phyloP scores from a whole-genome alignment of 2,329 filamentous ascomycete species.

The Rutstroemia sydowiana region DNA sequence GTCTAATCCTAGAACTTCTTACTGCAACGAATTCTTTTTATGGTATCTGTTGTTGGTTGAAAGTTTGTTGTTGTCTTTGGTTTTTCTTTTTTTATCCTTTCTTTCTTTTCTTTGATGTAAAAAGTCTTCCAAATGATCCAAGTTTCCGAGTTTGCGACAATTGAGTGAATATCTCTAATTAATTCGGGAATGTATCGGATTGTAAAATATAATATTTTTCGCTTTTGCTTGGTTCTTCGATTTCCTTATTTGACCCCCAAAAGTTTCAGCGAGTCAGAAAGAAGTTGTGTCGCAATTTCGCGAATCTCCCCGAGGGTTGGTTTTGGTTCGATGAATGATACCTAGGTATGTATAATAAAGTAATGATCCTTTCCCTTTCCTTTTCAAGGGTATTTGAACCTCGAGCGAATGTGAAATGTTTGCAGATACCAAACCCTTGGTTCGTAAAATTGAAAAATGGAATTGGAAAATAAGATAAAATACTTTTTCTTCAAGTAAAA shows the following conservation, averaged over 20 bases:
- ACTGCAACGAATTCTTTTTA: neutral
- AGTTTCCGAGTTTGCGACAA: slow-evolving; percentile 3
- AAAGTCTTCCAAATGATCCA: too few relatives aligned
- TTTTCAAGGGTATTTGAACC: neutral
- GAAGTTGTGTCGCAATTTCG: slow-evolving; percentile 7
- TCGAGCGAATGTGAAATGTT: neutral
- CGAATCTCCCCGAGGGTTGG: slow-evolving; percentile 7
- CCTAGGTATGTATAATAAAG: neutral
- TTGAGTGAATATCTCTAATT: too few relatives aligned
- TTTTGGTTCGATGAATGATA: neutral
- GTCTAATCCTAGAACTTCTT: neutral
- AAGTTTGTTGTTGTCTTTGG: neutral
- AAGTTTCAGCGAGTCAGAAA: slow-evolving; percentile 5
- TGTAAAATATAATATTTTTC: neutral
- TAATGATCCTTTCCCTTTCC: too few relatives aligned
- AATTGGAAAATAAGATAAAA: neutral
- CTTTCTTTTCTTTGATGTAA: neutral
- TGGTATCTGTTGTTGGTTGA: neutral
- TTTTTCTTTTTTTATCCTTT: too few relatives aligned
- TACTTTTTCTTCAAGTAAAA: slow-evolving; percentile 8
- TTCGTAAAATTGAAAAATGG: neutral
- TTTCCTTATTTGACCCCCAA: neutral
- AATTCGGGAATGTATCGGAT: too few relatives aligned
- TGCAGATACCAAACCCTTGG: slow-evolving; percentile 1
- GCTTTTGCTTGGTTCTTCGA: neutral